Conservation (phyloP, 371 early-diverging fungal species). For the Lichtheimia corymbifera region DNA sequence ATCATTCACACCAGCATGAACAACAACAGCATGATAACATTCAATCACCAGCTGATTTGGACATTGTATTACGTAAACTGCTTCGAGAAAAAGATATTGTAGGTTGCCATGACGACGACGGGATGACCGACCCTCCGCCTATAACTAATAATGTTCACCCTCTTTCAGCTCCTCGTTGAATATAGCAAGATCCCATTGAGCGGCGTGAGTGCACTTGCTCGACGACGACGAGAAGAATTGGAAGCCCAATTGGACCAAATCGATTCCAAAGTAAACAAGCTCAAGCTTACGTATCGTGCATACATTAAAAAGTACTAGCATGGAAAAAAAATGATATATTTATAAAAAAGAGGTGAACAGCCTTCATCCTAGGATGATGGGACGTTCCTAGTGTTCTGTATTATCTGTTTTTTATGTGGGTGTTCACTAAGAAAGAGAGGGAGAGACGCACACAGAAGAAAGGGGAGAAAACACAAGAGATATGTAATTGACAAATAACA, state of each 20-base stretch:
- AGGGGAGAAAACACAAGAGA: not conserved
- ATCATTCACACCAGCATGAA: not conserved
- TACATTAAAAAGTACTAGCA: constrained; percentile 8
- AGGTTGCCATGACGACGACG: not conserved
- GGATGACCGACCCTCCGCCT: too few species aligned
- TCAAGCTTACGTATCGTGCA: constrained; percentile 17
- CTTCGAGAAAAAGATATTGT: constrained; percentile 15
- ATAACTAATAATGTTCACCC: too few species aligned
- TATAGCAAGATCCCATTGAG: constrained; percentile 56
- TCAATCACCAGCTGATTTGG: constrained; percentile 6
- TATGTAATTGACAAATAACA: not conserved
- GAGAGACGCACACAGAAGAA: not conserved
- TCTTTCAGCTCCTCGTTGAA: constrained; percentile 52
- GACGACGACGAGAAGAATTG: constrained; percentile 55
- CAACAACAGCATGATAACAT: not conserved
- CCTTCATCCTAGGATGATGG: too few species aligned
- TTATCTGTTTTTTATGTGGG: too few species aligned
- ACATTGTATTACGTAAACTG: constrained; percentile 8
- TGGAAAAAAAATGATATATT: too few species aligned
- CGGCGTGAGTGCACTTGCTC: constrained; percentile 50
- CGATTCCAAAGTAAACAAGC: constrained; percentile 36
- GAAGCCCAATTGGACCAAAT: constrained; percentile 51
- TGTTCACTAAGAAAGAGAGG: too few species aligned
- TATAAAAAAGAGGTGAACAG: too few species aligned
- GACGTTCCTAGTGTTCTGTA: too few species aligned